Percentiles rank a stretch among this genome's conserved stretches.
These are phyloP conservation scores for Emmonsia crescens DNA, from an alignment of 2,329 filamentous ascomycete genomes.

Conservation along the genomic window DNA sequence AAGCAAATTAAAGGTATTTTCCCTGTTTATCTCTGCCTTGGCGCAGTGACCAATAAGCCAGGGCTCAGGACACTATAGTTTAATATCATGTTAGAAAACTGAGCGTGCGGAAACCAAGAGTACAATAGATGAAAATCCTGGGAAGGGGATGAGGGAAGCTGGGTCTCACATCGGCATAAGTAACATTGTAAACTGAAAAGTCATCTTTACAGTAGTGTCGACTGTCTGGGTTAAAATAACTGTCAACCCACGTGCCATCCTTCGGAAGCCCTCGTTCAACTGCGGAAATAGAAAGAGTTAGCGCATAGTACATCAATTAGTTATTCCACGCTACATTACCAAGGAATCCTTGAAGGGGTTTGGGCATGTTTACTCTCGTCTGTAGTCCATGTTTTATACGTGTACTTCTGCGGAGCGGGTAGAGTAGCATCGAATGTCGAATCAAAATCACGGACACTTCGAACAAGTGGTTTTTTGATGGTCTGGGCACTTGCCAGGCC, in stretches of 20 bases:
- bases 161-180: neutral
- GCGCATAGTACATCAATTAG: neutral
- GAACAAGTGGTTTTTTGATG: neutral
- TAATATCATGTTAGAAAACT: neutral
- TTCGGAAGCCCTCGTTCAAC: neutral
- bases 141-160: neutral
- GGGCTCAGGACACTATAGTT: neutral
- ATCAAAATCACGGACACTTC: neutral
- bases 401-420: neutral
- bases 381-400: neutral
- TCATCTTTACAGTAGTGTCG: neutral
- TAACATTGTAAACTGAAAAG: neutral
- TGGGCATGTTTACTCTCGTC: neutral
- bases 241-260: neutral
- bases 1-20: neutral
- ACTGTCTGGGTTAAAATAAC: neutral
- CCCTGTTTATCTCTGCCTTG: neutral
- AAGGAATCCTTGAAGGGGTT: neutral
- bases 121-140: too few relatives aligned
- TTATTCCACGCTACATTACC: neutral
- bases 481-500: neutral
- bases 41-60: neutral
- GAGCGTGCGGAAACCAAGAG: neutral
- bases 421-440: neutral
- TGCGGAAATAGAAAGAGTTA: neutral